These are phyloP conservation scores for Protomyces inouyei DNA, from an alignment of 1,139 yeast genomes.

Conservation along the genomic window DNA sequence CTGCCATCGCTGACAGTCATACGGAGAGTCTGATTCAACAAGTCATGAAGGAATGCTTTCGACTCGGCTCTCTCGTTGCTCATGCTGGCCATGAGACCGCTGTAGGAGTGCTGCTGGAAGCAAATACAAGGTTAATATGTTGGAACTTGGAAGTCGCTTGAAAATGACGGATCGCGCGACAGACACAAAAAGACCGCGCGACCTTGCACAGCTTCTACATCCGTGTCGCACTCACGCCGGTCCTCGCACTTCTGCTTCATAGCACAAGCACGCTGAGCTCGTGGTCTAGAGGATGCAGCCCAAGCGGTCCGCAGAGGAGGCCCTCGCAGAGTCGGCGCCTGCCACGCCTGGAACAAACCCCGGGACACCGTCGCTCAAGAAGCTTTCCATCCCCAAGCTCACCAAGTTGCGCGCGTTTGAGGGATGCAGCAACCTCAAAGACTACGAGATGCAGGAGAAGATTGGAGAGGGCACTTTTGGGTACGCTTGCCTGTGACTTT, in stretches of 20 bases:
- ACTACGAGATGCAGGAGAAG: conserved; percentile 57
- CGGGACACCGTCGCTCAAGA: conserved; percentile 7
- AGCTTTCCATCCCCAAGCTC: conserved; percentile 14
- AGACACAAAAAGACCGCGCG: no score
- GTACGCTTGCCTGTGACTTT: conserved; percentile 37
- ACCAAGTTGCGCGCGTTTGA: conserved; percentile 17
- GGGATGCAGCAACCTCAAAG: conserved; percentile 31
- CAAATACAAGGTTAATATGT: no score
- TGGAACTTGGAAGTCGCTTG: no score
- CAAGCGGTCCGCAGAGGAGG: neutral
- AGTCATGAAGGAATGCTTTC: neutral
- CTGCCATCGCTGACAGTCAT: conserved; percentile 18
- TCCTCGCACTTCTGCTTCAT: no score
- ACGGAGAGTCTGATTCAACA: conserved; percentile 7
- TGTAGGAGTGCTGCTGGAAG: no score
- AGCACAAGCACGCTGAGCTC: no score
- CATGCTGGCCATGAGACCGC: no score
- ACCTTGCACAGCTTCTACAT: no score
- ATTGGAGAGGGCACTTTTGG: conserved; percentile 93
- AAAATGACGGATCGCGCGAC: no score
- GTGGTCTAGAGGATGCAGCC: neutral
- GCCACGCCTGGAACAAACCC: neutral
- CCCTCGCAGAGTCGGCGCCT: neutral
- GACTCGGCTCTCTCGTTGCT: neutral
- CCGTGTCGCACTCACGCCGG: no score